Conservation (phyloP, 2,329 filamentous ascomycete species). For the Claviceps capensis region DNA sequence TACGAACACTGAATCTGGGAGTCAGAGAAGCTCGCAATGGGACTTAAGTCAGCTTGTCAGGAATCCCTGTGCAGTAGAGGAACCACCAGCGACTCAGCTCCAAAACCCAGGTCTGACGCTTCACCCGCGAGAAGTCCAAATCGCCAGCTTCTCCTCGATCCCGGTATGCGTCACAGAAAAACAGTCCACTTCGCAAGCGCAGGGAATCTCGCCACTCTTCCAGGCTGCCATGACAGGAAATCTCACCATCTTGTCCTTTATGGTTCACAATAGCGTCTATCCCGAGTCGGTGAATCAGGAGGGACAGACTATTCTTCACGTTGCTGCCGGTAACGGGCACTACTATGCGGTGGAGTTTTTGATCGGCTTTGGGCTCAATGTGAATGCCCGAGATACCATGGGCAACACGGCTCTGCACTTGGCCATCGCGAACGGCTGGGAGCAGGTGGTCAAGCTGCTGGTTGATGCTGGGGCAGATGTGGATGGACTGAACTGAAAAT, state of each 20-base stretch:
- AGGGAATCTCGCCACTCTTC: not conserved
- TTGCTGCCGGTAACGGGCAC: not conserved
- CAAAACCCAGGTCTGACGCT: not conserved
- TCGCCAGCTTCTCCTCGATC: not conserved
- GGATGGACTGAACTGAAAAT: not conserved
- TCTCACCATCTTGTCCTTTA: not conserved
- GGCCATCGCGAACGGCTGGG: not conserved
- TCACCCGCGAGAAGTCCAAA: not conserved
- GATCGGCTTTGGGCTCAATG: not conserved
- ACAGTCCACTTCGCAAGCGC: not conserved
- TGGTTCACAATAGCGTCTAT: not conserved
- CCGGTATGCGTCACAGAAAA: not conserved
- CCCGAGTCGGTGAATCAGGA: not conserved
- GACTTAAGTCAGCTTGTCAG: not conserved
- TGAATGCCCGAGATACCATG: not conserved
- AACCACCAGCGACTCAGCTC: not conserved
- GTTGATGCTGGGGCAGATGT: not conserved
- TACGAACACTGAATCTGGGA: not conserved
- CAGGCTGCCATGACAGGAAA: not conserved
- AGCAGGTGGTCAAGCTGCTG: not conserved
- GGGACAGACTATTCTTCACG: not conserved
- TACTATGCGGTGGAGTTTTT: not conserved
- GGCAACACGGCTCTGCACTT: not conserved
- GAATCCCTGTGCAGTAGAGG: not conserved
- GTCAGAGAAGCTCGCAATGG: not conserved